Conservation (phyloP, 2,329 filamentous ascomycete genomes). For the Arachnomyces sp. region DNA sequence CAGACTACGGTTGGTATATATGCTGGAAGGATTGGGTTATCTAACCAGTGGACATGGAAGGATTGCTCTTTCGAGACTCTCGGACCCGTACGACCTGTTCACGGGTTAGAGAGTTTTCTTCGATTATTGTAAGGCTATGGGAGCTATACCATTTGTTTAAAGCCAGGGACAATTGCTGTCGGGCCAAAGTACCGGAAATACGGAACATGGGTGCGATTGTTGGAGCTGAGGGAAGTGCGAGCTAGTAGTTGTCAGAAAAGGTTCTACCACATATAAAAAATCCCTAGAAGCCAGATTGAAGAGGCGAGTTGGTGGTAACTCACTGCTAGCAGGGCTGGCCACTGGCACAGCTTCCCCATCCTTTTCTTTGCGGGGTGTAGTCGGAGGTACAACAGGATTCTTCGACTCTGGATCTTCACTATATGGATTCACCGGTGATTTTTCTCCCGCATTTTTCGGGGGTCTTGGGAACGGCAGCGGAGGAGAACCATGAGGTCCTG, state of each 20-base stretch:
- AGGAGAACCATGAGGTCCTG: too few relatives aligned
- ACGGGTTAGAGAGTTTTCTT: slow-evolving; percentile 35
- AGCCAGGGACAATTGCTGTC: slow-evolving; percentile 82
- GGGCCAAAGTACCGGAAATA: slow-evolving; percentile 89
- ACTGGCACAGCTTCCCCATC: slow-evolving; percentile 16
- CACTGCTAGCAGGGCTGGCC: slow-evolving; percentile 31
- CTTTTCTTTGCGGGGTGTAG: slow-evolving; percentile 6
- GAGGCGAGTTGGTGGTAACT: slow-evolving; percentile 10
- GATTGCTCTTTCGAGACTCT: slow-evolving; percentile 40
- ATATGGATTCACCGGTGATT: too few relatives aligned
- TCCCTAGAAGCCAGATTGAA: not conserved
- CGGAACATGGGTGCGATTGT: slow-evolving; percentile 50
- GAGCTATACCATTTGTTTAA: slow-evolving; percentile 72
- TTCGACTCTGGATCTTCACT: slow-evolving; percentile 17
- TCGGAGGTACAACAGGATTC: slow-evolving; percentile 13
- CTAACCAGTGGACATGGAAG: slow-evolving; percentile 32
- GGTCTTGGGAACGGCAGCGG: too few relatives aligned
- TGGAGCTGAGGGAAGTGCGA: slow-evolving; percentile 31
- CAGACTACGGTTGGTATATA: too few relatives aligned
- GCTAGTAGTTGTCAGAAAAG: slow-evolving; percentile 14
- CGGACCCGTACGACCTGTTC: slow-evolving; percentile 48
- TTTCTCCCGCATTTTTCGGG: too few relatives aligned
- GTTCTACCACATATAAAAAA: too few relatives aligned
- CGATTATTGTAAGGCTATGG: not conserved
- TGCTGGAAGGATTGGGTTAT: not conserved